Percentiles rank a stretch among this genome's conserved stretches.
phyloP scores from a whole-genome alignment of 352 stramenopile species.

The Blastocystis sp. region DNA sequence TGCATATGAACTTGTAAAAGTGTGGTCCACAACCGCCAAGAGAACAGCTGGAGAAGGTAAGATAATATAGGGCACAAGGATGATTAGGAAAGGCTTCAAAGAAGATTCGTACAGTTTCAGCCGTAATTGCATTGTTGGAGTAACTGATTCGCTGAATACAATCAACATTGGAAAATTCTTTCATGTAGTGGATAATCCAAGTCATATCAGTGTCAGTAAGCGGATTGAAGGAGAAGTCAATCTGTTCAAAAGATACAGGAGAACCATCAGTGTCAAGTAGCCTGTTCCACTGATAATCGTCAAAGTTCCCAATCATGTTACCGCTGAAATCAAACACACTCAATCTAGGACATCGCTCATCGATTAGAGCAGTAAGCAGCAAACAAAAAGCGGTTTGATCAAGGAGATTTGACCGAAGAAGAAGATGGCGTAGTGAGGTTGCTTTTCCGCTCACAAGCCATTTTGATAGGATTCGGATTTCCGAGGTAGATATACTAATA shows the following conservation, averaged over 20 bases:
- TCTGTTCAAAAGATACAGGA: background rate
- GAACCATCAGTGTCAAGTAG: background rate
- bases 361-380: background rate
- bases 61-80: background rate
- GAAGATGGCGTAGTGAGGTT: background rate
- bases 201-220: conserved; percentile 42
- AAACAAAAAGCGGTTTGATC: background rate
- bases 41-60: background rate
- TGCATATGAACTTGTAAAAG: background rate
- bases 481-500: background rate
- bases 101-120: background rate
- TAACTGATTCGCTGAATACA: conserved; percentile 6
- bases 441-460: conserved; percentile 24
- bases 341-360: background rate
- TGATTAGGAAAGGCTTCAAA: background rate
- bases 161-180: conserved; percentile 1
- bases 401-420: conserved; percentile 2
- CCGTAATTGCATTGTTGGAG: background rate
- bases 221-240: conserved; percentile 51
- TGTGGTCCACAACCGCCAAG: background rate
- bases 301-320: conserved; percentile 34
- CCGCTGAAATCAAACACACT: conserved; percentile 29
- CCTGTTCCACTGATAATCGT: background rate
- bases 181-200: background rate
- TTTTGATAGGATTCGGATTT: background rate